A percentile compares a stretch with the other conserved stretches of the same genome.
Conservation (phyloP, 352 stramenopile genomes). For the Vaucheria bursata region DNA sequence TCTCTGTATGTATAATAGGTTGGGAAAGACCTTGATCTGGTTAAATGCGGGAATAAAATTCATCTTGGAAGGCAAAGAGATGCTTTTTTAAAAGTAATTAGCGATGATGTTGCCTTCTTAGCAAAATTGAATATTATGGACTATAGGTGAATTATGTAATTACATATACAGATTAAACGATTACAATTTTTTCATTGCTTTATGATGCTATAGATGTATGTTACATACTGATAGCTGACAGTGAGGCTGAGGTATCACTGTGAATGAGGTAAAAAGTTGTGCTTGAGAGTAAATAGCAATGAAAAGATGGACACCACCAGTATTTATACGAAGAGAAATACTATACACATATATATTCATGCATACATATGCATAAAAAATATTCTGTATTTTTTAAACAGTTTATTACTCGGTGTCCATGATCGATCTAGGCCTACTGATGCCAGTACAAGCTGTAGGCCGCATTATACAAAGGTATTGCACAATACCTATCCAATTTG, state of each 20-base stretch:
- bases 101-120: constrained; percentile 72
- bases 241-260: too few species aligned
- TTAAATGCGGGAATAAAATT: constrained; percentile 69
- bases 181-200: neutral
- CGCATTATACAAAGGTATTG: neutral
- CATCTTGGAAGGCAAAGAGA: constrained; percentile 64
- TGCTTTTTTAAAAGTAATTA: constrained; percentile 65
- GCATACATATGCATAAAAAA: neutral
- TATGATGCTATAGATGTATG: neutral
- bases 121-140: constrained; percentile 87
- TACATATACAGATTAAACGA: neutral
- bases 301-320: neutral
- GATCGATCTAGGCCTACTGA: constrained; percentile 51
- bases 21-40: constrained; percentile 77
- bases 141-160: constrained; percentile 53
- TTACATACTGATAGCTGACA: neutral
- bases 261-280: neutral
- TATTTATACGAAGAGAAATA: neutral
- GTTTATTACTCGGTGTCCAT: constrained; percentile 78
- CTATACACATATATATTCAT: neutral
- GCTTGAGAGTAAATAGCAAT: neutral
- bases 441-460: neutral
- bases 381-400: constrained; percentile 26
- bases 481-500: too few species aligned
- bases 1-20: too few species aligned